A percentile compares a stretch with the other conserved stretches of the same genome.
phyloP scores from a whole-genome alignment of 352 stramenopile genomes.

The Phytopythium cucurbitacearum region DNA sequence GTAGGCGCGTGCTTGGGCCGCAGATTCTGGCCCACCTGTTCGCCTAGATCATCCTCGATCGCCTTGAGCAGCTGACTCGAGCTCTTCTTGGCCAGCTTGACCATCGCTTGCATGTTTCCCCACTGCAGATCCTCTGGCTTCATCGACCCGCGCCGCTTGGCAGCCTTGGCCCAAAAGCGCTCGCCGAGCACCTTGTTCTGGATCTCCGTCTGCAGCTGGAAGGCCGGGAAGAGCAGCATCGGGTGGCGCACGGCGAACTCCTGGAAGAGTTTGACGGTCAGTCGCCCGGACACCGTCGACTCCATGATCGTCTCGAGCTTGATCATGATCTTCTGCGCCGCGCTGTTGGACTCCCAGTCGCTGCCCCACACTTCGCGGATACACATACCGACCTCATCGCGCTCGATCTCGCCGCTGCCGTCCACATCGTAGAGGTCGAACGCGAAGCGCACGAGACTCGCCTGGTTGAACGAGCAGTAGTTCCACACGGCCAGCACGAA shows the following conservation, averaged over 20 bases:
- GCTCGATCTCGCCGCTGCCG: constrained; percentile 63
- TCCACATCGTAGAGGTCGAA: constrained; percentile 77
- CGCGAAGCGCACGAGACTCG: constrained; percentile 58
- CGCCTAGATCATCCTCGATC: constrained; percentile 26
- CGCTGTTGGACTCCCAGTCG: constrained; percentile 43
- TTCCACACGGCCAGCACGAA: constrained; percentile 78
- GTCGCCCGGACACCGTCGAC: constrained; percentile 19
- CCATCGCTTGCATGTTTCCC: constrained; percentile 27
- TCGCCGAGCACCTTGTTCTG: constrained; percentile 53
- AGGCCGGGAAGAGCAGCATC: constrained; percentile 66
- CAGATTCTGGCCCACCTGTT: constrained; percentile 12
- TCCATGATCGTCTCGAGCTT: constrained; percentile 52
- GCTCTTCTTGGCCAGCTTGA: constrained; percentile 17
- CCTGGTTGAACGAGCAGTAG: constrained; percentile 68
- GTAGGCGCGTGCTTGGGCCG: background rate
- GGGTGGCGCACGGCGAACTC: constrained; percentile 52
- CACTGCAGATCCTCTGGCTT: constrained; percentile 33
- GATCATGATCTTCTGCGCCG: constrained; percentile 49
- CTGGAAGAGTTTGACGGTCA: constrained; percentile 45
- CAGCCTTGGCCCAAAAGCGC: constrained; percentile 47
- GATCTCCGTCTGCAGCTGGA: constrained; percentile 64
- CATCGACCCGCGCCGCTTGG: constrained; percentile 31
- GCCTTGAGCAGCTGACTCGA: constrained; percentile 19
- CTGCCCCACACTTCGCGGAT: constrained; percentile 59
- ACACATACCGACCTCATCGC: constrained; percentile 37